These are phyloP conservation scores for Ilex aquifolium DNA, from an alignment of 257 asterid genomes.

Conservation along the genomic window DNA sequence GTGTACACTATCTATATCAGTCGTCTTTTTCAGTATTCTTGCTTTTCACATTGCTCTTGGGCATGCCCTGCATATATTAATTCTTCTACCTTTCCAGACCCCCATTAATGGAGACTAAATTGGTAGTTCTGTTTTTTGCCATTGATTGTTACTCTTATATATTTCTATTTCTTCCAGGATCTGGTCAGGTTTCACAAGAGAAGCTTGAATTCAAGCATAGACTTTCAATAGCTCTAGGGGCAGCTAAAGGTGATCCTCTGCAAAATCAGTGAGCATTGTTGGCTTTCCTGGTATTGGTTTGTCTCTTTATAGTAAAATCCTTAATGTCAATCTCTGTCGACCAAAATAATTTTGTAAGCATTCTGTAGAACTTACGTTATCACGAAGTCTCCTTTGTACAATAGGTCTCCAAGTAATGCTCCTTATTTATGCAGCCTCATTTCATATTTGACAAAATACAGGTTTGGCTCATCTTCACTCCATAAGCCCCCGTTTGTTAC, in stretches of 20 bases:
- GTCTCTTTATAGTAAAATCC: constrained; percentile 33
- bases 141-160: constrained; percentile 11
- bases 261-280: constrained; percentile 95
- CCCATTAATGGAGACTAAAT: no score
- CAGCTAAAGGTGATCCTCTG: constrained; percentile 98
- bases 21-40: not conserved
- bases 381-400: not conserved
- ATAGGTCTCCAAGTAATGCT: constrained; percentile 8
- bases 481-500: constrained; percentile 80
- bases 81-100: not conserved
- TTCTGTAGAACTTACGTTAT: constrained; percentile 9
- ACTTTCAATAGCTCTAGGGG: constrained; percentile 92
- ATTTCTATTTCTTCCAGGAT: constrained; percentile 38
- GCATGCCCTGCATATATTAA: not conserved
- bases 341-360: constrained; percentile 22
- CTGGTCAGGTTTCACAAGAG: constrained; percentile 73
- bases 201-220: constrained; percentile 96
- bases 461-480: constrained; percentile 85
- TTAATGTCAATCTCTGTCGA: constrained; percentile 17
- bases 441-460: constrained; percentile 20
- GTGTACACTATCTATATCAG: no score
- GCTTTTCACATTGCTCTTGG: not conserved
- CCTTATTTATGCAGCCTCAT: constrained; percentile 22
- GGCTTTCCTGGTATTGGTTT: constrained; percentile 71
- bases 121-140: not conserved